Evolutionary conservation across 73 alveolate genomes (phyloP).

Genomic region (Urostyla sp.): DNA sequence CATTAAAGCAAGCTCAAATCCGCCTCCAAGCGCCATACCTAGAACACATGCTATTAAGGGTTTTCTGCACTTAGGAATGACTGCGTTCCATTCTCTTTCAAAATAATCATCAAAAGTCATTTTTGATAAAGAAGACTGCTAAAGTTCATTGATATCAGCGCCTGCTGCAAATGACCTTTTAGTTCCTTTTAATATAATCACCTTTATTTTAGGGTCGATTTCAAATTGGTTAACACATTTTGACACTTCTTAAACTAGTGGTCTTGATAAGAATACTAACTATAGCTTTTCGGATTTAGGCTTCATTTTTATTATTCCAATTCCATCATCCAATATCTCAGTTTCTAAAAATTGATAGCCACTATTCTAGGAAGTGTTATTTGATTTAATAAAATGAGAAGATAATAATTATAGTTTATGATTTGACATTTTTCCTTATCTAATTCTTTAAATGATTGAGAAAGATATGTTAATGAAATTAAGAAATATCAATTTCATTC

Average conservation of each 20-base stretch:
- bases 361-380: neutral
- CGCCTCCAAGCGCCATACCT: constrained; percentile 96
- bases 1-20: constrained; percentile 93
- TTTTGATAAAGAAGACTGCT: constrained; percentile 35
- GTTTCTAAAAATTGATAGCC: too few relatives aligned
- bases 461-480: neutral
- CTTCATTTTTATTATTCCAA: constrained; percentile 45
- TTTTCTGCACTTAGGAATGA: constrained; percentile 77
- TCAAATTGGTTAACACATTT: constrained; percentile 55
- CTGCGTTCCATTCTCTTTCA: constrained; percentile 77
- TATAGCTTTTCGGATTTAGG: constrained; percentile 30
- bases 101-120: constrained; percentile 60
- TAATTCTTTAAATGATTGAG: neutral
- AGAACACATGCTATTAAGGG: constrained; percentile 93
- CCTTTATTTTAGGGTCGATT: constrained; percentile 62
- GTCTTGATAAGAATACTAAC: neutral
- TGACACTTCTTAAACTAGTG: neutral
- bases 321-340: too few relatives aligned
- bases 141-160: constrained; percentile 76
- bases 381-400: neutral
- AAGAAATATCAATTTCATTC: constrained; percentile 17
- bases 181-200: constrained; percentile 77
- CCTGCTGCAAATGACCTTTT: constrained; percentile 80
- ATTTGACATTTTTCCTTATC: constrained; percentile 18
- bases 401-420: neutral